These are phyloP conservation scores for Colletotrichum sp. DNA, from an alignment of 2,329 filamentous ascomycete genomes.

Conservation along the genomic window DNA sequence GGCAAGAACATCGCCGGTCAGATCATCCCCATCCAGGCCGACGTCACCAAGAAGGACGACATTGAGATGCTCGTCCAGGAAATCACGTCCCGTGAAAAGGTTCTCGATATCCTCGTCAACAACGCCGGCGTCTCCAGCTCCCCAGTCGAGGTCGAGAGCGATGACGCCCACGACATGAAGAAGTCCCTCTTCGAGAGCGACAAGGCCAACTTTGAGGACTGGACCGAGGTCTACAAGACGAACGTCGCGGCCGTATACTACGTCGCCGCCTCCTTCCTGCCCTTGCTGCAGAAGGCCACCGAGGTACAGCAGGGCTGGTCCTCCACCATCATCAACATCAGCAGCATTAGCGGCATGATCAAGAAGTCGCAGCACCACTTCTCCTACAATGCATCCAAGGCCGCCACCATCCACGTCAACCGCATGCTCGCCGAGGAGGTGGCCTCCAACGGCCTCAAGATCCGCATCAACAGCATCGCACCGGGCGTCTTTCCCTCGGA, in stretches of 20 bases:
- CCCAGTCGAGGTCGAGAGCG: slow-evolving; percentile 58
- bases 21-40: slow-evolving; percentile 64
- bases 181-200: slow-evolving; percentile 72
- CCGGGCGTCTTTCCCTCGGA: slow-evolving; percentile 75
- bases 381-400: slow-evolving; percentile 69
- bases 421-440: slow-evolving; percentile 69
- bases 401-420: slow-evolving; percentile 67
- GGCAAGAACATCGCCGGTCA: slow-evolving; percentile 57
- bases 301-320: slow-evolving; percentile 52
- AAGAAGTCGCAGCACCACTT: slow-evolving; percentile 70
- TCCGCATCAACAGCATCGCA: slow-evolving; percentile 75
- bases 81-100: slow-evolving; percentile 57
- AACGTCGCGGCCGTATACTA: slow-evolving; percentile 77
- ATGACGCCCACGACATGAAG: slow-evolving; percentile 57
- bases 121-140: slow-evolving; percentile 69
- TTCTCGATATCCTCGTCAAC: slow-evolving; percentile 70
- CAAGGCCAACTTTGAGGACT: slow-evolving; percentile 64
- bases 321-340: slow-evolving; percentile 70
- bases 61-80: slow-evolving; percentile 63
- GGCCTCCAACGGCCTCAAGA: slow-evolving; percentile 61
- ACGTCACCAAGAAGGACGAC: slow-evolving; percentile 67
- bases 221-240: slow-evolving; percentile 74
- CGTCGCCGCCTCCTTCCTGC: slow-evolving; percentile 65
- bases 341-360: slow-evolving; percentile 68
- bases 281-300: slow-evolving; percentile 60